phyloP scores from a whole-genome alignment of 2,329 filamentous ascomycete species.

The Pseudopithomyces chartarum region DNA sequence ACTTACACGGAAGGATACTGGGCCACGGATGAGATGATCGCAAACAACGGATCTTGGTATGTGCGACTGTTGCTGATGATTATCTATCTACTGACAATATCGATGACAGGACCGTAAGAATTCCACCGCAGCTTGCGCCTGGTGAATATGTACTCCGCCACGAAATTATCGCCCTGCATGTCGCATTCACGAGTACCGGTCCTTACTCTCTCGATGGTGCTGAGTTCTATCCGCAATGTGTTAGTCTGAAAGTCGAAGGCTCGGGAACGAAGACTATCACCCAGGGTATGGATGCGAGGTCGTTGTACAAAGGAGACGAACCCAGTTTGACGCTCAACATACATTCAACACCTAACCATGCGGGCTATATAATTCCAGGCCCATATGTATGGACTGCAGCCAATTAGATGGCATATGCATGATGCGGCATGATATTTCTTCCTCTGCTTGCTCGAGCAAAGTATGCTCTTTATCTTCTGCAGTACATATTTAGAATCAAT shows the following conservation, averaged over 20 bases:
- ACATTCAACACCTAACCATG: slow-evolving; percentile 22
- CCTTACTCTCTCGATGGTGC: slow-evolving; percentile 49
- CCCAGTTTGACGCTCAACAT: slow-evolving; percentile 46
- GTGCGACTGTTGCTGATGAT: background rate
- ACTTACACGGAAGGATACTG: slow-evolving; percentile 41
- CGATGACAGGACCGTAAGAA: slow-evolving; percentile 44
- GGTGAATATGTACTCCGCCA: slow-evolving; percentile 49
- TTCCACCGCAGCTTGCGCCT: slow-evolving; percentile 47
- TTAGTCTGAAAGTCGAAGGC: slow-evolving; percentile 53
- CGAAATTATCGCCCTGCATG: slow-evolving; percentile 50
- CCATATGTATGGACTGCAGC: slow-evolving; percentile 26
- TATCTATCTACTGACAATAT: slow-evolving; percentile 26
- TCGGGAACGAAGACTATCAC: slow-evolving; percentile 42
- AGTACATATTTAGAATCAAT: too few relatives aligned
- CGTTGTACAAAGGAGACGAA: slow-evolving; percentile 47
- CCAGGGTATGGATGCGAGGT: slow-evolving; percentile 40
- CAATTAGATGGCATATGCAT: background rate
- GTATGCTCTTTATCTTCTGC: background rate
- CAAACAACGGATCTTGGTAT: slow-evolving; percentile 1
- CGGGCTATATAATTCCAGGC: slow-evolving; percentile 33
- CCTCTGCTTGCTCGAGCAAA: background rate
- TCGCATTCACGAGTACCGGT: slow-evolving; percentile 38
- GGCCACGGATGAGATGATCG: slow-evolving; percentile 45
- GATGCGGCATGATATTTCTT: background rate
- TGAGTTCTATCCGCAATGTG: slow-evolving; percentile 57